Evolutionary conservation across 2,329 filamentous ascomycete genomes (phyloP).

Genomic region (Geoglossum cookeanum): DNA sequence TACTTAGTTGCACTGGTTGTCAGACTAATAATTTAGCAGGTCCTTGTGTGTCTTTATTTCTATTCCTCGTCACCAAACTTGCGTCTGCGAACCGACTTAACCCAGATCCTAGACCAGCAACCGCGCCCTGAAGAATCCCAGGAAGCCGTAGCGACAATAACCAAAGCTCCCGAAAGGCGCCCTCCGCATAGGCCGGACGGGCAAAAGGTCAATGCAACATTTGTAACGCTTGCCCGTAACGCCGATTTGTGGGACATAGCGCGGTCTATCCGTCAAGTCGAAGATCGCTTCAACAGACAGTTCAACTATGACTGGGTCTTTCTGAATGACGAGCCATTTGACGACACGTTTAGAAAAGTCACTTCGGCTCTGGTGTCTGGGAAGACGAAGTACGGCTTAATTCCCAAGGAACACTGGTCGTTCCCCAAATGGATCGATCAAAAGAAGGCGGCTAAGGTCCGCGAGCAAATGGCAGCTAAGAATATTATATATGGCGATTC

Average conservation of each 20-base stretch:
- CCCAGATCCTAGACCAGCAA: slow-evolving; percentile 18
- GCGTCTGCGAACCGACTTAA: slow-evolving; percentile 14
- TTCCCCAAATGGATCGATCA: slow-evolving; percentile 93
- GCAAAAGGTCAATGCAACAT: slow-evolving; percentile 85
- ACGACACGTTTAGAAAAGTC: slow-evolving; percentile 81
- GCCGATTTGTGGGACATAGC: slow-evolving; percentile 91
- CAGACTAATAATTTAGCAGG: slow-evolving; percentile 19
- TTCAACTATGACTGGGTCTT: slow-evolving; percentile 99
- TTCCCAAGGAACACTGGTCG: slow-evolving; percentile 87
- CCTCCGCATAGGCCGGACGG: slow-evolving; percentile 27
- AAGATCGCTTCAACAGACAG: slow-evolving; percentile 93
- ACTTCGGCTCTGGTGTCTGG: slow-evolving; percentile 82
- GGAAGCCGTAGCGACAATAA: slow-evolving; percentile 13
- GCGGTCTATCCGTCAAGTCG: slow-evolving; percentile 84
- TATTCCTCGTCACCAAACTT: slow-evolving; percentile 44
- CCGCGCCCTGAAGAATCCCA: slow-evolving; percentile 4
- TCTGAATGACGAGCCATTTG: slow-evolving; percentile 88
- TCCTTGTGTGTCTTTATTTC: slow-evolving; percentile 62
- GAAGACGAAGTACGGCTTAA: slow-evolving; percentile 76
- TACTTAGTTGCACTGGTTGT: no score
- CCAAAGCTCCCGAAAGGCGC: slow-evolving; percentile 10
- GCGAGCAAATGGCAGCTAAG: slow-evolving; percentile 79
- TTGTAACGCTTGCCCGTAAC: slow-evolving; percentile 89
- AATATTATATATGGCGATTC: slow-evolving; percentile 99
- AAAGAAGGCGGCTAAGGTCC: slow-evolving; percentile 74